Conservation (phyloP, 140 eudicot genomes). For the Oenanthe javanica region DNA sequence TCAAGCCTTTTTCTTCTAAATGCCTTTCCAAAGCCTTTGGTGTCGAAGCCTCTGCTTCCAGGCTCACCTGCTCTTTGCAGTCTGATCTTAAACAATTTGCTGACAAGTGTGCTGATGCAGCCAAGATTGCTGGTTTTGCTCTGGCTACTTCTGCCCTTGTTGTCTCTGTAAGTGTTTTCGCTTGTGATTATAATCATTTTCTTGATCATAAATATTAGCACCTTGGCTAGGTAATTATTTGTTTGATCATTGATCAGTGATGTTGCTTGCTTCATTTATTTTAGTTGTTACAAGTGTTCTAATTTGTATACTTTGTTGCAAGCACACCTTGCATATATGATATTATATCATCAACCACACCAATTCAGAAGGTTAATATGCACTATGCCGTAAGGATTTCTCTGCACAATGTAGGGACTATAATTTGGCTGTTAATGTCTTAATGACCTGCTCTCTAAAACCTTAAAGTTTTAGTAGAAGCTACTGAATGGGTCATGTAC, state of each 20-base stretch:
- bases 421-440: too few relatives aligned
- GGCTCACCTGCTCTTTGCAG: conserved; percentile 68
- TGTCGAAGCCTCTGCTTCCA: conserved; percentile 35
- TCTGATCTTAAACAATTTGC: conserved; percentile 72
- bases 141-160: conserved; percentile 93
- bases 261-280: neutral
- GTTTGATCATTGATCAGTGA: neutral
- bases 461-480: too few relatives aligned
- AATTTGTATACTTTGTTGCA: neutral
- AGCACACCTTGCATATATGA: too few relatives aligned
- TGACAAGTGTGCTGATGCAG: conserved; percentile 71
- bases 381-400: too few relatives aligned
- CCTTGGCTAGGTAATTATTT: neutral
- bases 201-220: neutral
- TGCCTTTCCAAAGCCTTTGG: conserved; percentile 63
- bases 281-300: neutral
- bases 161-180: conserved; percentile 52
- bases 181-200: neutral
- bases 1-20: conserved; percentile 43
- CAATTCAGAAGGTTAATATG: too few relatives aligned
- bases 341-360: too few relatives aligned
- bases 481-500: too few relatives aligned
- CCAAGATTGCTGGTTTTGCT: conserved; percentile 90
- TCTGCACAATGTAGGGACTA: too few relatives aligned
- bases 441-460: too few relatives aligned